Evolutionary conservation across 2,329 filamentous ascomycete species (phyloP).

Genomic region (Blastomyces silverae): DNA sequence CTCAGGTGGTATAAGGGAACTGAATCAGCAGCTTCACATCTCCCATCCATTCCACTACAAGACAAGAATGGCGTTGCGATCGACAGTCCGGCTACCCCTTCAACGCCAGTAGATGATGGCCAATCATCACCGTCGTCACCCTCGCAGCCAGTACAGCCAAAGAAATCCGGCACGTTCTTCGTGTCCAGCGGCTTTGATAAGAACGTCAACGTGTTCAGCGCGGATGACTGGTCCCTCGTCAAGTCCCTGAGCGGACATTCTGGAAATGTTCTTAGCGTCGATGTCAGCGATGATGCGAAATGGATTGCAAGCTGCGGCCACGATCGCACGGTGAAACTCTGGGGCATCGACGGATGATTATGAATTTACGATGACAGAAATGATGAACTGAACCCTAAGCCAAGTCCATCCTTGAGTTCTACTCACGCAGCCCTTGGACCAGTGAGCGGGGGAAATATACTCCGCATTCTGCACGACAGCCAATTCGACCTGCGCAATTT

Average conservation of each 20-base stretch:
- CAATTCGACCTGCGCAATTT: background rate
- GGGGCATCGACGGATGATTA: conserved; percentile 75
- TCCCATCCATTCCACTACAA: conserved; percentile 55
- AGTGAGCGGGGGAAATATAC: background rate
- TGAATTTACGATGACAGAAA: background rate
- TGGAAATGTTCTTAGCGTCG: conserved; percentile 82
- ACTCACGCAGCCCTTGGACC: background rate
- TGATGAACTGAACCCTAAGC: background rate
- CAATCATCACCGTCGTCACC: conserved; percentile 15
- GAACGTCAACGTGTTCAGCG: conserved; percentile 91
- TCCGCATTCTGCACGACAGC: background rate
- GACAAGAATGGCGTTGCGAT: conserved; percentile 49
- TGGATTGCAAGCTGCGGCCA: conserved; percentile 96
- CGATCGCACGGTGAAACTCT: conserved; percentile 91
- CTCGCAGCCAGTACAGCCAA: conserved; percentile 51
- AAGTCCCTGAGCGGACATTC: conserved; percentile 86
- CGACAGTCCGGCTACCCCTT: conserved; percentile 16
- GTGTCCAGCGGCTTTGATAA: conserved; percentile 88
- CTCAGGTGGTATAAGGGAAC: conserved; percentile 87
- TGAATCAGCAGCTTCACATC: conserved; percentile 63
- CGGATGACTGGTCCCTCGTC: conserved; percentile 88
- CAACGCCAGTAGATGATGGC: conserved; percentile 20
- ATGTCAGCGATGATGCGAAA: conserved; percentile 74
- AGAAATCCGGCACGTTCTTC: conserved; percentile 86
- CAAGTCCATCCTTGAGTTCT: background rate